phyloP scores from a whole-genome alignment of 2,329 filamentous ascomycete genomes.

The Fusarium kyushuense region DNA sequence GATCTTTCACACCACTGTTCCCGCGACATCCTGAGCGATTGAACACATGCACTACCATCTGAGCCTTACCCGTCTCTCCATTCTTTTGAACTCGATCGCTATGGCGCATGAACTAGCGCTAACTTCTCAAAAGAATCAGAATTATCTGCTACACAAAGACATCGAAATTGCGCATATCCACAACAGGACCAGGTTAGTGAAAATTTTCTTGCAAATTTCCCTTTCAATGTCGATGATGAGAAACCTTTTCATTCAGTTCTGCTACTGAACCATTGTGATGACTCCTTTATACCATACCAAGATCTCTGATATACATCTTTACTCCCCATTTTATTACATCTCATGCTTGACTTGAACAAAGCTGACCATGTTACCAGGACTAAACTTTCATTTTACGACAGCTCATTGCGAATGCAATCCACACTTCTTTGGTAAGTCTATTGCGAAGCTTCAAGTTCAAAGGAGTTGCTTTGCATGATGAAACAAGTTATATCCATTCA shows the following conservation, averaged over 20 bases:
- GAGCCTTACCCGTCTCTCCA: slow-evolving; percentile 52
- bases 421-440: slow-evolving; percentile 27
- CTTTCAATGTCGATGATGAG: slow-evolving; percentile 69
- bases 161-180: background rate
- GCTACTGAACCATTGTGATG: slow-evolving; percentile 78
- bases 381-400: background rate
- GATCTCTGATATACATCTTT: slow-evolving; percentile 63
- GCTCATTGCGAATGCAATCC: too few relatives aligned
- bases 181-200: slow-evolving; percentile 23
- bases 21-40: slow-evolving; percentile 70
- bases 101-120: background rate
- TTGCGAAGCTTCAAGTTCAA: background rate
- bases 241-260: slow-evolving; percentile 75
- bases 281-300: slow-evolving; percentile 74
- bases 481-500: slow-evolving; percentile 79
- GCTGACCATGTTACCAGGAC: slow-evolving; percentile 31
- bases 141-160: slow-evolving; percentile 6
- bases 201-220: background rate
- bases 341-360: background rate
- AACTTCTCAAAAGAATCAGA: slow-evolving; percentile 10
- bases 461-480: slow-evolving; percentile 50
- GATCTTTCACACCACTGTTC: slow-evolving; percentile 69
- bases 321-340: slow-evolving; percentile 31
- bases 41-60: slow-evolving; percentile 84
- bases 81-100: background rate